Percentiles rank a stretch among this genome's conserved stretches.
Evolutionary conservation across 192 early-diverging fungal genomes (phyloP).

Genomic region (Gaertneriomyces semiglobifer): DNA sequence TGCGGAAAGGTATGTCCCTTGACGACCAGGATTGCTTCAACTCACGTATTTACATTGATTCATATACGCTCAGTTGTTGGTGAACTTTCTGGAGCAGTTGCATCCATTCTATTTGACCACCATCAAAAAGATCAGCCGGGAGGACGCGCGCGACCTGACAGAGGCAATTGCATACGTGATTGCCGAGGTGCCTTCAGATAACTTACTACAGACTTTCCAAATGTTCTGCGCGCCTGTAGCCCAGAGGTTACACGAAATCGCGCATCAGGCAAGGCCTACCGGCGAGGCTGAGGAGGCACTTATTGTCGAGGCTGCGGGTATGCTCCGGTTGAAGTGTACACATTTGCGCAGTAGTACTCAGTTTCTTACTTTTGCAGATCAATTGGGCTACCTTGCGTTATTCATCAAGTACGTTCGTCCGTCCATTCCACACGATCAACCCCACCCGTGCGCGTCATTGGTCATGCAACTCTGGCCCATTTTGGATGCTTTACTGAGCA

Average conservation of each 20-base stretch:
- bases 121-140: constrained; percentile 59
- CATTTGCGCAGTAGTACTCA: background rate
- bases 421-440: constrained; percentile 14
- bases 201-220: constrained; percentile 60
- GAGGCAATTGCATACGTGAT: constrained; percentile 87
- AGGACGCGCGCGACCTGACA: constrained; percentile 76
- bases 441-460: constrained; percentile 66
- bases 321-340: constrained; percentile 11
- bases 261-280: constrained; percentile 34
- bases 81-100: constrained; percentile 74
- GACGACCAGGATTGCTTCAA: too few relatives aligned
- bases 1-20: constrained; percentile 70
- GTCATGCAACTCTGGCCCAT: constrained; percentile 73
- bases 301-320: constrained; percentile 20
- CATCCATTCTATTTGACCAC: constrained; percentile 80
- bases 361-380: constrained; percentile 25
- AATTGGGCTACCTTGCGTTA: constrained; percentile 41
- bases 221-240: constrained; percentile 73
- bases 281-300: constrained; percentile 34
- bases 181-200: constrained; percentile 66
- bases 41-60: too few relatives aligned
- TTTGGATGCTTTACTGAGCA: constrained; percentile 54
- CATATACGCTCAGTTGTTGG: constrained; percentile 50
- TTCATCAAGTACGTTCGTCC: constrained; percentile 11
- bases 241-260: constrained; percentile 63